These are phyloP conservation scores for Xylaria scruposa DNA, from an alignment of 495 filamentous ascomycete species.

Conservation along the genomic window DNA sequence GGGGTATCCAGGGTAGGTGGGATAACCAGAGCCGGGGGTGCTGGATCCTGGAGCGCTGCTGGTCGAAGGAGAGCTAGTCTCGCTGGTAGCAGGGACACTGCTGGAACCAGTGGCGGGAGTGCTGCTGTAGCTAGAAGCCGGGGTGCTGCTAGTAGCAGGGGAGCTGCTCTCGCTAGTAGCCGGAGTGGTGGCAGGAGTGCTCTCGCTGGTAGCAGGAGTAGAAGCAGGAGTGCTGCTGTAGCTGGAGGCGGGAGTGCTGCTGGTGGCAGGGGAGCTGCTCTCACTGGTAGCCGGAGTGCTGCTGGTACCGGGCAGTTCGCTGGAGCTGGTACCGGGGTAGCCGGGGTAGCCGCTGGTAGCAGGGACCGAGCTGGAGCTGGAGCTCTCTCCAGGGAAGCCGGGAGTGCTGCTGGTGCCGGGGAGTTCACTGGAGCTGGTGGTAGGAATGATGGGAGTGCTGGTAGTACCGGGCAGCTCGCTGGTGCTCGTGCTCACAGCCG, in stretches of 20 bases:
- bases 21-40: slow-evolving; percentile 12
- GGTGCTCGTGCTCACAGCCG: not conserved
- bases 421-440: not conserved
- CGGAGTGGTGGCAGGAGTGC: not conserved
- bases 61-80: not conserved
- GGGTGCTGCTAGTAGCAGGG: slow-evolving; percentile 1
- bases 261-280: not conserved
- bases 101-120: not conserved
- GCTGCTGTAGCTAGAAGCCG: not conserved
- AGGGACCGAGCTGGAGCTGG: not conserved
- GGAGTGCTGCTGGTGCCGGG: not conserved
- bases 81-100: not conserved
- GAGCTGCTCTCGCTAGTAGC: not conserved
- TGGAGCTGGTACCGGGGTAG: slow-evolving; percentile 6
- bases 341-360: not conserved
- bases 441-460: not conserved
- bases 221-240: not conserved
- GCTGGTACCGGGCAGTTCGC: slow-evolving; percentile 9
- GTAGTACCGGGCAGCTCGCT: not conserved
- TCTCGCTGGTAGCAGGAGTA: not conserved
- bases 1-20: slow-evolving; percentile 6
- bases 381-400: not conserved
- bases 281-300: not conserved
- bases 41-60: slow-evolving; percentile 10
- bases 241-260: not conserved